Evolutionary conservation across 148 eudicot genomes (phyloP), one percentile per base, ranked within the genome.

Genomic region (Pouteria glomerata): DNA sequence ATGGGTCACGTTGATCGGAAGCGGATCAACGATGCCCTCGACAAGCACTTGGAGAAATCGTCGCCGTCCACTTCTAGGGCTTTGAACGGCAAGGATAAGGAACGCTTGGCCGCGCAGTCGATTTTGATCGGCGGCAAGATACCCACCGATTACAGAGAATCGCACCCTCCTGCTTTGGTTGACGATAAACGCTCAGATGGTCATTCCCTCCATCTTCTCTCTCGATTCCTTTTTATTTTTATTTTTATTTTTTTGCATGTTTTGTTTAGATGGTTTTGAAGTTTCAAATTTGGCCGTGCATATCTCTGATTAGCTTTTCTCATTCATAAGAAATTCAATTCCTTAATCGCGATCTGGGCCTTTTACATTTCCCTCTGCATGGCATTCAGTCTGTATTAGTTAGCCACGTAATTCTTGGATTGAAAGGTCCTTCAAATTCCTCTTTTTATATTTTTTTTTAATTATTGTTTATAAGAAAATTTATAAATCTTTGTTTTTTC

Each of bases 1-100:
- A 70, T 82, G 85, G 82, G 50, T 8, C 66, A 61, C 30, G 83
- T 76, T 33, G 86, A 85, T 81, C 83, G 91, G 78, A 87, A 87
- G 55, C 76, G 82, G 24, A 81, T 85, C 24, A 85, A 85, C 47
- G 88, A 83, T 44, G 86, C 85, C 50, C 76, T 87, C 55, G 88
- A 85, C 76, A 87, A 85, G 74, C 91, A 84, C 35, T 78, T 87
- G 76, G 91, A 85, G 39, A 68, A 81, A 60, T 87, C 87, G 0
- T 85, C 88, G 3, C 86, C 90, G 11, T 87, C 88, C 1, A 80
- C 88, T 30, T 87, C 90, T 7, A 74, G 80, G 55, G 80, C 80
- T 53, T 51, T 86, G 61, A 75, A 68, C 35, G 74, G 73, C 47
- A 83, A 77, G 65, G 83, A 75, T 67, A 83, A 85, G 69, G 83